Evolutionary conservation across 164 flowering plant species (phyloP), one percentile per base, ranked within the genome.

Genomic region (Piper betle): DNA sequence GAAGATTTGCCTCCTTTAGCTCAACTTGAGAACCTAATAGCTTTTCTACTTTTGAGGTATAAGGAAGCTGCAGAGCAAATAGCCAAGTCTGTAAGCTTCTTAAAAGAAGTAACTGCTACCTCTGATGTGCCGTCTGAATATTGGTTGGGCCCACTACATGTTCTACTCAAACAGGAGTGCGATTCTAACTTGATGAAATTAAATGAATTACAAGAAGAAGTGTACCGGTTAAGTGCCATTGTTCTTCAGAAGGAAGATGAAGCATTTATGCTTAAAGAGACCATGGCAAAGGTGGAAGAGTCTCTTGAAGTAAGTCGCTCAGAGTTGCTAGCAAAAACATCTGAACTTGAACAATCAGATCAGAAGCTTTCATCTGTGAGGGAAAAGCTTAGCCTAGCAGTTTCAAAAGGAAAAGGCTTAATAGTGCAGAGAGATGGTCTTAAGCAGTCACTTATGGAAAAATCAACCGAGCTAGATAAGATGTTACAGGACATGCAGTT

Each of bases 371-470:
- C 87, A 53, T 85, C 96, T 65, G 72, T 85, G 33, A 85, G 95
- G 71, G 99, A 94, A 75, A 94, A 91, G 77, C 96, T 94, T 58
- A 71, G 97, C 71, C 84, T 91, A 39, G 99, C 99, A 65, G 99
- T 94, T 62, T 81, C 91, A 11, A 94, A 91, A 69, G 99, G 99
- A 50, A 94, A 94, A 79, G 96, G 96, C 48, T 74, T 94, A 72
- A 71, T 94, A 67, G 84, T 78, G 62, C 96, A 91, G 75, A 92
- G 99, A 55, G 99, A 94, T 68, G 66, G 71, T 72, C 83, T 90
- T 37, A 88, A 83, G 72, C 91, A 85, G 68, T 80, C 87, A 12
- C 77, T 94, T 60, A 80, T 91, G 60, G 96, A 86, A 68, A 80
- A 71, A 58, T 82, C 96, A 52, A 68, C 58, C 68, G 89, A 91